These are phyloP conservation scores for Aspergillus ibericus DNA, from an alignment of 2,329 filamentous ascomycete species.

Conservation along the genomic window DNA sequence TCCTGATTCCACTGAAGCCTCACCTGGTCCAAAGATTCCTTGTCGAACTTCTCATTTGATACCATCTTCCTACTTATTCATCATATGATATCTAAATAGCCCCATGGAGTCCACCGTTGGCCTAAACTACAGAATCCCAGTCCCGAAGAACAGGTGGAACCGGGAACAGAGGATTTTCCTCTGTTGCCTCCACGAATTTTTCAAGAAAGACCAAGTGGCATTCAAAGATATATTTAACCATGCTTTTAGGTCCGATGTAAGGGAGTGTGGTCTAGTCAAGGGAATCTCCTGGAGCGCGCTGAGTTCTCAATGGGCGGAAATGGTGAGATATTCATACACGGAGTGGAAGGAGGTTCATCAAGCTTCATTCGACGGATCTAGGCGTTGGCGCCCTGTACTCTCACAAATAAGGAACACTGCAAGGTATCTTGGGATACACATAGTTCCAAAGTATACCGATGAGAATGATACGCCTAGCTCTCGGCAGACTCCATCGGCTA, in stretches of 20 bases:
- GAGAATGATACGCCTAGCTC: conserved; percentile 12
- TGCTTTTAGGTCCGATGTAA: conserved; percentile 23
- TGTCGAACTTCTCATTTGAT: not conserved
- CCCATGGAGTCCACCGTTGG: not conserved
- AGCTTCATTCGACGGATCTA: conserved; percentile 18
- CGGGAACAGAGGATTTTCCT: conserved; percentile 19
- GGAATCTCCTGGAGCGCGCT: conserved; percentile 13
- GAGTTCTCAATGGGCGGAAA: conserved; percentile 23
- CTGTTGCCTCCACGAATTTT: conserved; percentile 30
- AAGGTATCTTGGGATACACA: not conserved
- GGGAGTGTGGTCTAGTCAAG: conserved; percentile 18
- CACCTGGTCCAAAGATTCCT: not conserved
- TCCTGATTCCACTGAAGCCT: not conserved
- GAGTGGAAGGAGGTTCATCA: conserved; percentile 28
- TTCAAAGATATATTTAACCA: conserved; percentile 29
- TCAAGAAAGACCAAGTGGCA: conserved; percentile 4
- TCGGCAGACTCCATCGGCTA: not conserved
- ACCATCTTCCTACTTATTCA: not conserved
- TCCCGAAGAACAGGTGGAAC: conserved; percentile 19
- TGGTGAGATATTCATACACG: conserved; percentile 16
- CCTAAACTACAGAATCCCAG: not conserved
- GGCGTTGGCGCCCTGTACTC: conserved; percentile 16
- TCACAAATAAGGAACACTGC: conserved; percentile 17
- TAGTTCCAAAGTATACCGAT: conserved; percentile 13
- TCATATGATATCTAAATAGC: not conserved